phyloP scores from a whole-genome alignment of 129 eudicot species.

The Helianthus tuberosus region DNA sequence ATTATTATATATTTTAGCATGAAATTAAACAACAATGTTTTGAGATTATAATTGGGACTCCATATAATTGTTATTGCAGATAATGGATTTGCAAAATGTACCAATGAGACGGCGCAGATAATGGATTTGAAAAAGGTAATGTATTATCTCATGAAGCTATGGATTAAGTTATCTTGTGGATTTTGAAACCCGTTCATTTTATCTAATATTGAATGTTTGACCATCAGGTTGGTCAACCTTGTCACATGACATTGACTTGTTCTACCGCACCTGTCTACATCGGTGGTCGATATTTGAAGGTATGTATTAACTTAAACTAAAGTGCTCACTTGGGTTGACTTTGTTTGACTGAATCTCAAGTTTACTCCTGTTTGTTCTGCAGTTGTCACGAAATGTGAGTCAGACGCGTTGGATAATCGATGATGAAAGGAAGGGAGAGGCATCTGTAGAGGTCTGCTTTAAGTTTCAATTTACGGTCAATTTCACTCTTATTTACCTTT shows the following conservation, averaged over 20 bases:
- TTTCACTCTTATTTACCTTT: not conserved
- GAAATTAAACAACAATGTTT: not conserved
- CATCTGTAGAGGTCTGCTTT: constrained; percentile 80
- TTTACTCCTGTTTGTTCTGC: constrained; percentile 34
- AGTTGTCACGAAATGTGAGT: constrained; percentile 96
- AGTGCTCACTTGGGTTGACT: constrained; percentile 3
- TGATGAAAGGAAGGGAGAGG: constrained; percentile 98
- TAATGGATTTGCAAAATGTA: constrained; percentile 35
- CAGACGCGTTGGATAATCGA: constrained; percentile 97
- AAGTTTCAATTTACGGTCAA: constrained; percentile 5
- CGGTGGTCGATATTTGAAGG: constrained; percentile 99
- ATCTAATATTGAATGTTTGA: constrained; percentile 21
- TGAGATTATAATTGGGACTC: not conserved
- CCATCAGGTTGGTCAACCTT: constrained; percentile 64
- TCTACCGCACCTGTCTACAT: constrained; percentile 66
- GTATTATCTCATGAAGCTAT: constrained; percentile 14
- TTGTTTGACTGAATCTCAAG: constrained; percentile 12
- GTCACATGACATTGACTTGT: constrained; percentile 60
- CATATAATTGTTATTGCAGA: constrained; percentile 20
- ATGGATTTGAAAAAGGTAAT: constrained; percentile 55
- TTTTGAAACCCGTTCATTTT: constrained; percentile 25
- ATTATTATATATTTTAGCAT: not conserved
- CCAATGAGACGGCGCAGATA: constrained; percentile 29
- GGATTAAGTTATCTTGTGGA: constrained; percentile 14
- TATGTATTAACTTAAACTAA: constrained; percentile 26